Percentiles rank a stretch among this genome's conserved stretches.
Evolutionary conservation across 1,284 basidiomycete genomes (phyloP).

Genomic region (Macrocystidia cucumis): DNA sequence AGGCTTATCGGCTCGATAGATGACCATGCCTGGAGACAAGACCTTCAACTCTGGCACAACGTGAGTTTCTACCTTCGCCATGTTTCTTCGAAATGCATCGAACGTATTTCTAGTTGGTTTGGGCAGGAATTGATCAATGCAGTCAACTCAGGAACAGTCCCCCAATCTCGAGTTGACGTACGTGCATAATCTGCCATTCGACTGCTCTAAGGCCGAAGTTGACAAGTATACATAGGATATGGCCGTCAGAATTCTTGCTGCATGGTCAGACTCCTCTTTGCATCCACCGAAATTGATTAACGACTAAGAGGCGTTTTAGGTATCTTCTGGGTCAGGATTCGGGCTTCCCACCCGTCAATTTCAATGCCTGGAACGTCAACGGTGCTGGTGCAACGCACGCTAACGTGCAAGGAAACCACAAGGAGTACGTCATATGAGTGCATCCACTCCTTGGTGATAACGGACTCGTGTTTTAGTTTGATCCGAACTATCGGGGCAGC

Average conservation of each 20-base stretch:
- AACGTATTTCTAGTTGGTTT: conserved; percentile 36
- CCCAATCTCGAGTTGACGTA: conserved; percentile 40
- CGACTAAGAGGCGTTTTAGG: conserved; percentile 17
- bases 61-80: conserved; percentile 8
- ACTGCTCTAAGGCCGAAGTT: not conserved
- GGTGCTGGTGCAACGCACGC: conserved; percentile 38
- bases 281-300: no score
- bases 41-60: conserved; percentile 24
- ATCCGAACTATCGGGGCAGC: conserved; percentile 65
- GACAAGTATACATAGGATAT: conserved; percentile 35
- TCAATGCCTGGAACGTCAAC: conserved; percentile 29
- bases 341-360: conserved; percentile 42
- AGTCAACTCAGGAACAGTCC: conserved; percentile 46
- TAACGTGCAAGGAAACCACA: conserved; percentile 62
- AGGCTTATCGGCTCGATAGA: conserved; percentile 20
- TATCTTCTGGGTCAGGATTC: conserved; percentile 56
- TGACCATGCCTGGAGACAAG: conserved; percentile 55
- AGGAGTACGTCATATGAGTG: conserved; percentile 26
- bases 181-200: conserved; percentile 6
- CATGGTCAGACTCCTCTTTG: conserved; percentile 28
- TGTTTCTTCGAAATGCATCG: conserved; percentile 5
- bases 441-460: conserved; percentile 1
- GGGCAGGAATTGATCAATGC: conserved; percentile 39
- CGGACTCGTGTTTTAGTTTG: conserved; percentile 32
- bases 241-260: conserved; percentile 56